Percentiles rank a stretch among this genome's conserved stretches.
Conservation (phyloP, 805 yeast genomes). For the Saccharomycopsis sp. region DNA sequence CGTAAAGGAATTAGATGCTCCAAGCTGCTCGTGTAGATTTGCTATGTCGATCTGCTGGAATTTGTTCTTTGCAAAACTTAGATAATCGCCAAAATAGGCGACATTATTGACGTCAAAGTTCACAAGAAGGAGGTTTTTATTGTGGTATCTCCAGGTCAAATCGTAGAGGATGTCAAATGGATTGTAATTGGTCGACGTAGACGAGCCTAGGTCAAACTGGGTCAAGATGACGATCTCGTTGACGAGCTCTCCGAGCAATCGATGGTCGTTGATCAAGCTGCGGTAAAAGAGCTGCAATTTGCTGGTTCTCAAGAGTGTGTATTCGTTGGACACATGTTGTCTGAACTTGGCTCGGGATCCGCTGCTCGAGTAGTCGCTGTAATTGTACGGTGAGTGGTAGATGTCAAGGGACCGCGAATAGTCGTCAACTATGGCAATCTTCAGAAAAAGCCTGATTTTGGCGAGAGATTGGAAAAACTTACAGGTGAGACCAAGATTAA, state of each 20-base stretch:
- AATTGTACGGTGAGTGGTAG: background rate
- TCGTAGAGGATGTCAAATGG: background rate
- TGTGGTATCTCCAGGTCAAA: background rate
- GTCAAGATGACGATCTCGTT: background rate
- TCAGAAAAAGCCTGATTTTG: background rate
- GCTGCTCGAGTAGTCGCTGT: background rate
- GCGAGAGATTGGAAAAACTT: background rate
- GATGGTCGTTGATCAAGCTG: background rate
- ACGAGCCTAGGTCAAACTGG: background rate
- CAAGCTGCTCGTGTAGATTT: background rate
- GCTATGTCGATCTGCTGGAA: background rate
- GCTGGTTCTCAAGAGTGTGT: background rate
- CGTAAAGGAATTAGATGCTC: background rate
- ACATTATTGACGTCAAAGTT: background rate
- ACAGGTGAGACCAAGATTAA: background rate
- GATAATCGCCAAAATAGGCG: background rate
- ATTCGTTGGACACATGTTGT: background rate
- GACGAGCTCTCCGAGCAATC: background rate
- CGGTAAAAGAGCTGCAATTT: background rate
- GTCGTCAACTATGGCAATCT: slow-evolving; percentile 1
- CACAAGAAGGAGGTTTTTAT: background rate
- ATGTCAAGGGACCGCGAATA: background rate
- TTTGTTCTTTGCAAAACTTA: background rate
- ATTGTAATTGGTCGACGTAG: background rate
- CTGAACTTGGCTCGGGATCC: background rate